Base-by-base conservation (phyloP, 495 filamentous ascomycete genomes). In the Annulohypoxylon maeteangense region DNA sequence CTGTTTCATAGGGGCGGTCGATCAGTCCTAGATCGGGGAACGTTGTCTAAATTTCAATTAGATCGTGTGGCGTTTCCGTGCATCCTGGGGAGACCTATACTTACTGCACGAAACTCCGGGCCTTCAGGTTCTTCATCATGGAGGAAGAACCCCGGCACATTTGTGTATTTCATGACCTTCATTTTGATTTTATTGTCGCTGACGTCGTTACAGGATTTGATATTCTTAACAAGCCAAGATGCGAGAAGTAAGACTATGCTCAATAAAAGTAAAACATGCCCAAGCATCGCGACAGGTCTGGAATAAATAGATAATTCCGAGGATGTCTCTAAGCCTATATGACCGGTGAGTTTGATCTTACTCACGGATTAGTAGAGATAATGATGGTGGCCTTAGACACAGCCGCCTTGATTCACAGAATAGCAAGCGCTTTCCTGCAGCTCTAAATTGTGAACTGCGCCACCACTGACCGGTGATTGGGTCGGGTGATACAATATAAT, bases 21-120 rank as follows among this genome's bases (percentile, higher is more conserved):
- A 80, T 70, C 3, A 82, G 65, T 10, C 80, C 80, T n/a, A 80
- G 50, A 11, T 67, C 70, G n/a, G n/a, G n/a, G n/a, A 0, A 71
- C 74, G 76, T 79, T n/a, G 59, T 72, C 65, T 72, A 32, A 1
- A 18, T 23, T 20, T 23, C 11, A 7, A 62, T 72, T 16, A 74
- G 62, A 1, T 16, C 12, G 50, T 27, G 7, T 32, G 8, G 11
- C 16, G 4, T 4, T 31, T 44, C 42, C 32, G 25, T 6, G 34
- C 11, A 14, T 12, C 12, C 27, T 29, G 27, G 27, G 34, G 10
- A 40, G 11, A 40, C 4, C 4, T 45, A 16, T 31, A 54, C 65
- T 47, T 45, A 74, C 71, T 18, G 71, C 71, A 63, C 66, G 61
- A 14, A 66, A 70, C 11, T 18, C 4, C 7, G 71, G 71, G 8